phyloP scores from a whole-genome alignment of 495 filamentous ascomycete genomes.

The Astrothelium subdiscretum region DNA sequence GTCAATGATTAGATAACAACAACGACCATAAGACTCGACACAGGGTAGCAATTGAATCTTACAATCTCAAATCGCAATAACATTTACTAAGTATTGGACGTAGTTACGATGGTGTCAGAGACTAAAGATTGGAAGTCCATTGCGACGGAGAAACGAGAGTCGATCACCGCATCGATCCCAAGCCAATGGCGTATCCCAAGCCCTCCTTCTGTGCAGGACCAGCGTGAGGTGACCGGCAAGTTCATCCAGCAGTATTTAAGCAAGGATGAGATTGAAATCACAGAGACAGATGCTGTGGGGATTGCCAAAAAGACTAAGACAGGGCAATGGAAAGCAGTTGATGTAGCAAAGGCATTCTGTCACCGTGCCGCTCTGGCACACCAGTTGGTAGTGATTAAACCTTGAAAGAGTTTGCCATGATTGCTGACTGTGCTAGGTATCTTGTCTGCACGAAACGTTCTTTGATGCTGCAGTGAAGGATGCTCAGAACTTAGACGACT shows the following conservation, averaged over 20 bases:
- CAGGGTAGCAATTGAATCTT: too few relatives aligned
- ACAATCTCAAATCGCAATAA: too few relatives aligned
- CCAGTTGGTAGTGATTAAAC: conserved; percentile 28
- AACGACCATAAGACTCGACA: too few relatives aligned
- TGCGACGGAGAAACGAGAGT: conserved; percentile 40
- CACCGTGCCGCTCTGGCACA: conserved; percentile 33
- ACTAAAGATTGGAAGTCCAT: conserved; percentile 31
- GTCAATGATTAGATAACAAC: too few relatives aligned
- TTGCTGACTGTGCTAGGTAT: neutral
- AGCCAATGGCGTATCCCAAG: conserved; percentile 42
- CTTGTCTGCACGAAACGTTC: conserved; percentile 32
- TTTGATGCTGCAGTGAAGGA: conserved; percentile 25
- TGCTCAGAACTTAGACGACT: conserved; percentile 24
- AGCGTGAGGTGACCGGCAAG: conserved; percentile 49
- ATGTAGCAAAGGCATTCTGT: conserved; percentile 31
- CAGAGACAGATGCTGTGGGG: conserved; percentile 28
- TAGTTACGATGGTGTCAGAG: neutral
- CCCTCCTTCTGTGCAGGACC: conserved; percentile 39
- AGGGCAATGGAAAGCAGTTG: conserved; percentile 30
- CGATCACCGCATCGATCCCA: conserved; percentile 44
- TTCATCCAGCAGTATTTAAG: conserved; percentile 49
- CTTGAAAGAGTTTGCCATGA: neutral
- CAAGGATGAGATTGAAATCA: conserved; percentile 38
- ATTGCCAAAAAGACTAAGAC: conserved; percentile 23
- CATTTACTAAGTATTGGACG: neutral